Evolutionary conservation across 768 basidiomycete genomes (phyloP).

Genomic region (Tremella mesenterica): DNA sequence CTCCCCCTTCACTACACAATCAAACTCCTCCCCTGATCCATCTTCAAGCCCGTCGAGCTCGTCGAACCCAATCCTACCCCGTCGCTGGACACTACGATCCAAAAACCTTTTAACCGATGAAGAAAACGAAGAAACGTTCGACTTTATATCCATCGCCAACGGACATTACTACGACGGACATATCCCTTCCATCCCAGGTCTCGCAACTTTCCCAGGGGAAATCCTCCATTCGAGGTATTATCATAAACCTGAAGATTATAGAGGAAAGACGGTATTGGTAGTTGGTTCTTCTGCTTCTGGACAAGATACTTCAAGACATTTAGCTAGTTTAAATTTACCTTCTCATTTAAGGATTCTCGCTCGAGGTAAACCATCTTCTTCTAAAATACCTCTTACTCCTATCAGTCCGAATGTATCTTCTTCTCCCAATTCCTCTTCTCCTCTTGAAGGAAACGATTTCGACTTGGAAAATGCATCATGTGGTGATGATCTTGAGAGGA

Average conservation of each 20-base stretch:
- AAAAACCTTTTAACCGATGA: not conserved
- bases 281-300: constrained; percentile 46
- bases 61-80: not conserved
- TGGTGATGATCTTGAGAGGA: no score
- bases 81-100: not conserved
- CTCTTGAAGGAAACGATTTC: not conserved
- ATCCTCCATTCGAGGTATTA: constrained; percentile 45
- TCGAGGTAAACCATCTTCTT: not conserved
- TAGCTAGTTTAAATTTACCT: constrained; percentile 16
- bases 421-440: not conserved
- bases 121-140: constrained; percentile 22
- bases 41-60: not conserved
- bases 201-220: constrained; percentile 36
- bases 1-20: no score
- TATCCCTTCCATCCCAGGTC: constrained; percentile 36
- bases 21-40: no score
- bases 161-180: constrained; percentile 44
- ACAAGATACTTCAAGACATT: constrained; percentile 39
- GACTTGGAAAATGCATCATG: not conserved
- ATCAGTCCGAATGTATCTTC: not conserved
- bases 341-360: not conserved
- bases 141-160: constrained; percentile 42
- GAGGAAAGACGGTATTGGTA: constrained; percentile 41
- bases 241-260: constrained; percentile 27
- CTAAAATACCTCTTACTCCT: not conserved